phyloP scores from a whole-genome alignment of 768 basidiomycete species.

The Erythrobasidium yunnanense region DNA sequence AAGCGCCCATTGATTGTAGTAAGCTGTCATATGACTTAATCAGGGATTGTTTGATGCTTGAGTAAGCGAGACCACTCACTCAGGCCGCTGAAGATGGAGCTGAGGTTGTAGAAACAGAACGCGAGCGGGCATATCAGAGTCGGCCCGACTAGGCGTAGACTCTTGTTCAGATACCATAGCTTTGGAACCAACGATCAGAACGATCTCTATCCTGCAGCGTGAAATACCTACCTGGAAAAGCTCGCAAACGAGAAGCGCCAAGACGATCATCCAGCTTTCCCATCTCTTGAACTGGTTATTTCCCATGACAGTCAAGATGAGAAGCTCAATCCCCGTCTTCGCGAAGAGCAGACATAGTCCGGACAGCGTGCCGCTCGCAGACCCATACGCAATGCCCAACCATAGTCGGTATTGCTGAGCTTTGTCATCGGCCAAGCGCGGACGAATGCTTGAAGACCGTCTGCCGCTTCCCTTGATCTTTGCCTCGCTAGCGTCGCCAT shows the following conservation, averaged over 20 bases:
- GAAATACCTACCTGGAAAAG: conserved; percentile 51
- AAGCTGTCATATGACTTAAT: conserved; percentile 46
- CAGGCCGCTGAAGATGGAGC: conserved; percentile 77
- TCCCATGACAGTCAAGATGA: conserved; percentile 63
- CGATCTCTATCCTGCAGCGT: not conserved
- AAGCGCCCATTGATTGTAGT: conserved; percentile 71
- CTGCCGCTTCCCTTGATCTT: not conserved
- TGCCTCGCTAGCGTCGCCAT: not conserved
- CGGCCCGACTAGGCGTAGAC: conserved; percentile 64
- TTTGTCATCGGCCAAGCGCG: conserved; percentile 17
- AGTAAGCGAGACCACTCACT: conserved; percentile 27
- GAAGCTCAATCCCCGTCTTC: conserved; percentile 81
- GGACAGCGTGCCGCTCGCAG: conserved; percentile 73
- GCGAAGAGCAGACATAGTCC: conserved; percentile 89
- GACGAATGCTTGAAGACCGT: not conserved
- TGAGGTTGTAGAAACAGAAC: conserved; percentile 89
- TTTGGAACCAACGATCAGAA: not conserved
- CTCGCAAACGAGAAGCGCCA: conserved; percentile 62
- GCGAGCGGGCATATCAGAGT: conserved; percentile 48
- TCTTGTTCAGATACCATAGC: conserved; percentile 44
- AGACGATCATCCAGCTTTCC: conserved; percentile 59
- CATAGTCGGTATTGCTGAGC: conserved; percentile 49
- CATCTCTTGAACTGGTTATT: conserved; percentile 53
- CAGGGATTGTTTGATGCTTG: not conserved
- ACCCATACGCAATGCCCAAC: conserved; percentile 73